Evolutionary conservation across 1,284 basidiomycete species (phyloP).

Genomic region (Sphagnurus paluster): DNA sequence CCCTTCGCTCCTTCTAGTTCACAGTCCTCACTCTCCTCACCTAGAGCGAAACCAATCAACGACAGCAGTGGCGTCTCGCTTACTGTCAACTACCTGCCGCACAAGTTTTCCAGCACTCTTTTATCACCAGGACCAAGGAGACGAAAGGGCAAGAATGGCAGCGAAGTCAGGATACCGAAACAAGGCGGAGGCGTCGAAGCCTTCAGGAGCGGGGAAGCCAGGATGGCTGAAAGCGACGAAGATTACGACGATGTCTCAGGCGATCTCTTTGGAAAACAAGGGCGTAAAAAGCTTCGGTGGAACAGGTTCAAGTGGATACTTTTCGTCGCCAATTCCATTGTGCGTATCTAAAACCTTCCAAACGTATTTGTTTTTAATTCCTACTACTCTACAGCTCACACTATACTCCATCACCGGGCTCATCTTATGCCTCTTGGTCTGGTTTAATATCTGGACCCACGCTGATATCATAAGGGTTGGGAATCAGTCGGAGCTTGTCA

Average conservation of each 20-base stretch:
- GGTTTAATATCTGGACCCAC: slow-evolving; percentile 63
- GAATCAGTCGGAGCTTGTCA: slow-evolving; percentile 59
- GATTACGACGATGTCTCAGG: slow-evolving; percentile 49
- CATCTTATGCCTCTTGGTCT: slow-evolving; percentile 58
- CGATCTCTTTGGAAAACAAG: slow-evolving; percentile 30
- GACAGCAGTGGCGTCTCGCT: slow-evolving; percentile 38
- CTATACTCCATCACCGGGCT: slow-evolving; percentile 54
- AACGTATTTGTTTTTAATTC: slow-evolving; percentile 1
- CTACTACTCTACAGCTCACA: slow-evolving; percentile 37
- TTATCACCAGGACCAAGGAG: slow-evolving; percentile 42
- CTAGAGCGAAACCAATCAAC: slow-evolving; percentile 2
- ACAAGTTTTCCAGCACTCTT: slow-evolving; percentile 54
- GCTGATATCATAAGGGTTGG: slow-evolving; percentile 63
- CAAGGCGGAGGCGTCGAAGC: slow-evolving; percentile 65
- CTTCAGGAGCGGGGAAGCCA: slow-evolving; percentile 50
- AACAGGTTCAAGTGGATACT: slow-evolving; percentile 72
- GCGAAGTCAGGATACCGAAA: slow-evolving; percentile 38
- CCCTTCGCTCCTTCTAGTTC: slow-evolving; percentile 20
- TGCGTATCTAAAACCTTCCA: slow-evolving; percentile 39
- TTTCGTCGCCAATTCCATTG: slow-evolving; percentile 53
- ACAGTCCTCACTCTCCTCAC: slow-evolving; percentile 4
- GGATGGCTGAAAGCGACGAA: slow-evolving; percentile 61
- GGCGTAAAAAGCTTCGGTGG: slow-evolving; percentile 53
- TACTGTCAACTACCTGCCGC: slow-evolving; percentile 63
- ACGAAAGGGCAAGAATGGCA: slow-evolving; percentile 32